Evolutionary conservation across 768 basidiomycete species (phyloP).

Genomic region (Auriculariales sp.): DNA sequence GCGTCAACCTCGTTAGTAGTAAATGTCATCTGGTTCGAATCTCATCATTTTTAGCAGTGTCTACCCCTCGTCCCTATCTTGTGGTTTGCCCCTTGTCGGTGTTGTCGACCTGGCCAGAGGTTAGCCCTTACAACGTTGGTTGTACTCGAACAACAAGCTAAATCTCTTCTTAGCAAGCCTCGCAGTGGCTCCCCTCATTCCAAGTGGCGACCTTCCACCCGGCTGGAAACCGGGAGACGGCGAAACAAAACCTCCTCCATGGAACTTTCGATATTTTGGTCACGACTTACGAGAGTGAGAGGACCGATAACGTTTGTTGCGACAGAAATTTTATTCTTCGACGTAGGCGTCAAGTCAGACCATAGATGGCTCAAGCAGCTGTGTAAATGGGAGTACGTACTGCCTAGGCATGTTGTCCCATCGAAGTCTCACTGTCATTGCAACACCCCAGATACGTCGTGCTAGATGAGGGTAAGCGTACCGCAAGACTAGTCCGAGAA

Average conservation of each 20-base stretch:
- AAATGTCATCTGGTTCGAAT: neutral
- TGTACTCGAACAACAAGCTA: no score
- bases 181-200: slow-evolving; percentile 39
- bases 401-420: no score
- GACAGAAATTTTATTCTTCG: neutral
- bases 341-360: slow-evolving; percentile 15
- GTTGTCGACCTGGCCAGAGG: slow-evolving; percentile 41
- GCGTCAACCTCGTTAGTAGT: slow-evolving; percentile 23
- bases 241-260: slow-evolving; percentile 27
- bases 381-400: slow-evolving; percentile 32
- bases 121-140: no score
- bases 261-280: slow-evolving; percentile 40
- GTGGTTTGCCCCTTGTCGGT: slow-evolving; percentile 63
- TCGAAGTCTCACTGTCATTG: neutral
- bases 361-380: slow-evolving; percentile 46
- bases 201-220: no score
- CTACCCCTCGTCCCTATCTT: slow-evolving; percentile 48
- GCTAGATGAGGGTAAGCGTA: slow-evolving; percentile 39
- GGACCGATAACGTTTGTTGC: slow-evolving; percentile 32
- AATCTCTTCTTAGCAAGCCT: slow-evolving; percentile 31
- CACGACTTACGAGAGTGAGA: slow-evolving; percentile 45
- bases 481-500: no score
- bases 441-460: slow-evolving; percentile 23
- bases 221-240: no score
- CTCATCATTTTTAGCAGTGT: neutral